phyloP scores from a whole-genome alignment of 2,329 filamentous ascomycete genomes.

The Paraphaeosphaeria minitans region DNA sequence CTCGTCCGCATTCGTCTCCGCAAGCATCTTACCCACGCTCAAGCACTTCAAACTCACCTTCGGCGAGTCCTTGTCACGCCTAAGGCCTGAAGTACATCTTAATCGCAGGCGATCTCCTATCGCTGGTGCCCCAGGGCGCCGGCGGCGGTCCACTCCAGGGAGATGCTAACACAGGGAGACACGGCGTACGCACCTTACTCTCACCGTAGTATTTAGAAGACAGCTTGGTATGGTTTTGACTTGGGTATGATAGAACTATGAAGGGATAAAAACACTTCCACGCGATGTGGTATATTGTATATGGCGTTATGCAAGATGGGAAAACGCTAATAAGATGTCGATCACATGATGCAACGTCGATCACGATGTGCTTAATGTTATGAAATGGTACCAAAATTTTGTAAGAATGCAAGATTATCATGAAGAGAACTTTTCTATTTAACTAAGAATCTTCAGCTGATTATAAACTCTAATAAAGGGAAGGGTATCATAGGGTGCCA shows the following conservation, averaged over 20 bases:
- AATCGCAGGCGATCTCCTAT: conserved; percentile 63
- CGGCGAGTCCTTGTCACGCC: conserved; percentile 46
- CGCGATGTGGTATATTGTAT: neutral
- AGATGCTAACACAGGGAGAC: neutral
- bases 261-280: neutral
- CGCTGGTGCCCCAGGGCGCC: conserved; percentile 63
- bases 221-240: neutral
- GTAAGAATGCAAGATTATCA: neutral
- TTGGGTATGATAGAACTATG: neutral
- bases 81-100: conserved; percentile 59
- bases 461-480: too few relatives aligned
- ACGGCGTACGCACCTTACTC: conserved; percentile 4
- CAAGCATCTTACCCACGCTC: conserved; percentile 61
- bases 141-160: conserved; percentile 56
- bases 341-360: neutral
- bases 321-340: neutral
- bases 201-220: neutral
- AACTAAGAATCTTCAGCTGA: too few relatives aligned
- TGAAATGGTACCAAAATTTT: neutral
- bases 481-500: too few relatives aligned
- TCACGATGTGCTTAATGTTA: neutral
- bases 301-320: neutral
- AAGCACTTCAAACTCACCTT: conserved; percentile 63
- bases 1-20: conserved; percentile 61
- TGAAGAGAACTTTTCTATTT: too few relatives aligned